A percentile compares a stretch with the other conserved stretches of the same genome.
phyloP scores from a whole-genome alignment of 2,329 filamentous ascomycete species.

The Fusarium sulawesiense region DNA sequence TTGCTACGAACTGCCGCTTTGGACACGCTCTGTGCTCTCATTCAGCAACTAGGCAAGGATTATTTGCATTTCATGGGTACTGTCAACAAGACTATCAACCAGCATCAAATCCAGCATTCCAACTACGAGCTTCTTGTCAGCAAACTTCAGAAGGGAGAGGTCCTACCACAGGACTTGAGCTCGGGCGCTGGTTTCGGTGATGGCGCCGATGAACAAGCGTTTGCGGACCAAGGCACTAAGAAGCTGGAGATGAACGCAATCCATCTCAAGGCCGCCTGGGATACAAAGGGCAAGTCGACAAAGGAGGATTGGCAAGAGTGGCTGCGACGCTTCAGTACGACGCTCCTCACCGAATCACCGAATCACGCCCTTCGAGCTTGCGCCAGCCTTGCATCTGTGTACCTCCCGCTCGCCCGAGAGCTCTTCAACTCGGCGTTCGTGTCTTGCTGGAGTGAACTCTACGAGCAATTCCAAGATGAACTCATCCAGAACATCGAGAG shows the following conservation, averaged over 20 bases:
- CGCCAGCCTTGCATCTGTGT: constrained; percentile 88
- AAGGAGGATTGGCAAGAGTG: constrained; percentile 99
- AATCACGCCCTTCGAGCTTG: constrained; percentile 95
- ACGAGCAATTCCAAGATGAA: constrained; percentile 96
- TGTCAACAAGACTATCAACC: constrained; percentile 85
- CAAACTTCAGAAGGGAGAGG: constrained; percentile 94
- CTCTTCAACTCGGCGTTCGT: constrained; percentile 99
- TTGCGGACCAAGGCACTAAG: constrained; percentile 87
- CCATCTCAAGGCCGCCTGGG: constrained; percentile 96
- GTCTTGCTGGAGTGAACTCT: constrained; percentile 98
- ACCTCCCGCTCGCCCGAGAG: constrained; percentile 89
- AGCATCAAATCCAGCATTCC: constrained; percentile 84
- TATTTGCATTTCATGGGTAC: constrained; percentile 95
- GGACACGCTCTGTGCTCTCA: constrained; percentile 93
- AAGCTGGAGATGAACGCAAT: constrained; percentile 98
- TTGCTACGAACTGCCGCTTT: constrained; percentile 83
- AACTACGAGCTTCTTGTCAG: constrained; percentile 94
- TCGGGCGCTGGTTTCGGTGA: constrained; percentile 84
- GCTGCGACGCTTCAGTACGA: constrained; percentile 96
- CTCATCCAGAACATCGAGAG: constrained; percentile 95
- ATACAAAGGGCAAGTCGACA: constrained; percentile 95
- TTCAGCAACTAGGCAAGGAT: constrained; percentile 95
- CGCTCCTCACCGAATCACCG: constrained; percentile 92
- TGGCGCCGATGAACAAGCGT: constrained; percentile 81
- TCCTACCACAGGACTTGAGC: constrained; percentile 93